Conservation (phyloP, 805 yeast genomes). For the Lipomyces lipofer region DNA sequence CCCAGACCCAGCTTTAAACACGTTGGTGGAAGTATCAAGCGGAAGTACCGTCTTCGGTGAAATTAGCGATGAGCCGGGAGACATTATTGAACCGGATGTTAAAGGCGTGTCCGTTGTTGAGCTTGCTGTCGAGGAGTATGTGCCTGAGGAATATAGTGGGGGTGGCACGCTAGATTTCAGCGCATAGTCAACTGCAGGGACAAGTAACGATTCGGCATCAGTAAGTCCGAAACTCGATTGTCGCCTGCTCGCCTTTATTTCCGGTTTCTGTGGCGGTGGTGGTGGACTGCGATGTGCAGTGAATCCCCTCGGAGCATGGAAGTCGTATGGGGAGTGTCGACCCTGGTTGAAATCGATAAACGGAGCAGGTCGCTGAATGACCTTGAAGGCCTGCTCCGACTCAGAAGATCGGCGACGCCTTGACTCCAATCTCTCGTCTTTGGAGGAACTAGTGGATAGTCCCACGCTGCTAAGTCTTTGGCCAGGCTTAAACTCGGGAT, state of each 20-base stretch:
- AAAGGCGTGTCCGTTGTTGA: conserved; percentile 5
- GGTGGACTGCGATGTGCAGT: conserved; percentile 26
- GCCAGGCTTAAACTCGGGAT: background rate
- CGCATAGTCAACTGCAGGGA: conserved; percentile 1
- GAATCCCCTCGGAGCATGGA: conserved; percentile 5
- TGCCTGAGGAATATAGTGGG: background rate
- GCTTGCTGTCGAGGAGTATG: background rate
- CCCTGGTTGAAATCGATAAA: conserved; percentile 26
- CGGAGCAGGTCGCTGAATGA: conserved; percentile 19
- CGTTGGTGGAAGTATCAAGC: no score
- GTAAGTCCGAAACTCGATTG: background rate
- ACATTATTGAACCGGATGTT: no score
- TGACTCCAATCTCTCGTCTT: background rate
- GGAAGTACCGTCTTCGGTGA: background rate
- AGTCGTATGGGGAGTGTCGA: conserved; percentile 21
- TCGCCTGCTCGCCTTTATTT: background rate
- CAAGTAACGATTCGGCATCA: background rate
- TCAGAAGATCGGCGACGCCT: no score
- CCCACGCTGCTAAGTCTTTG: background rate
- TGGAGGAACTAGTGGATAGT: no score
- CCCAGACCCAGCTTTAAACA: no score
- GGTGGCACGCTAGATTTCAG: background rate
- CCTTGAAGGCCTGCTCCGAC: conserved; percentile 12
- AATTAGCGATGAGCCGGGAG: background rate
- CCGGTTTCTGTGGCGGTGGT: conserved; percentile 22